Base-by-base conservation (phyloP, 805 yeast species). In the Scheffersomyces coipomensis region DNA sequence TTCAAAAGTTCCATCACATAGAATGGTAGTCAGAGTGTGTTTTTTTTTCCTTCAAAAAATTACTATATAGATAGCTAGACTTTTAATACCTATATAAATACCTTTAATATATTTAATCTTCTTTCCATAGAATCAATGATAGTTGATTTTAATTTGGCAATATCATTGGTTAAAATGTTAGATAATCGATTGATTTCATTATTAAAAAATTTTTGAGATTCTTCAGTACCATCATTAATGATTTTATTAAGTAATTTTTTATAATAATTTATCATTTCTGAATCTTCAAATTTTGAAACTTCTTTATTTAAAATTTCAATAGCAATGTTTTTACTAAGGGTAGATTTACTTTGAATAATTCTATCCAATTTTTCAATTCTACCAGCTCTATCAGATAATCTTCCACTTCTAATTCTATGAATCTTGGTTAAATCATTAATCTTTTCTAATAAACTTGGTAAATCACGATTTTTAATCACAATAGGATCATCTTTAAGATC, bases 1-100 rank as follows among this genome's bases (percentile, higher is more conserved):
- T 72, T 5, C 76, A 81, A 64, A 75, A 77, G 66, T 73, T 66
- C 55, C 60, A 68, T 49, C 66, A 78, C 21, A 64, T 81, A 18
- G 71, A 68, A 21, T 80, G 85, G 85, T 79, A 47, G 17, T 15
- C n/a, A n/a, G n/a, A 12, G 25, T 12, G 37, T 16, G 11, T 7
- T 12, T 24, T 11, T 15, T n/a, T 12, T 26, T 23, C 13, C 19
- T 16, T 17, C 18, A 21, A 12, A 18, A 21, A 21, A 19, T 26
- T 15, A 17, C 18, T 22, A 25, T 25, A 37, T n/a, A 21, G 16
- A 11, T 33, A 33, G 17, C 19, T 23, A 13, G 31, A 32, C 17
- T 25, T 29, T 12, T n/a, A 17, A 26, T 18, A 22, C 27, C 8
- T 25, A 15, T 5, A 35, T 36, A 19, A 47, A 25, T 40, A 34